Evolutionary conservation across 352 stramenopile species (phyloP), one percentile per base, ranked within the genome.

Genomic region (Phytophthora uliginosa): DNA sequence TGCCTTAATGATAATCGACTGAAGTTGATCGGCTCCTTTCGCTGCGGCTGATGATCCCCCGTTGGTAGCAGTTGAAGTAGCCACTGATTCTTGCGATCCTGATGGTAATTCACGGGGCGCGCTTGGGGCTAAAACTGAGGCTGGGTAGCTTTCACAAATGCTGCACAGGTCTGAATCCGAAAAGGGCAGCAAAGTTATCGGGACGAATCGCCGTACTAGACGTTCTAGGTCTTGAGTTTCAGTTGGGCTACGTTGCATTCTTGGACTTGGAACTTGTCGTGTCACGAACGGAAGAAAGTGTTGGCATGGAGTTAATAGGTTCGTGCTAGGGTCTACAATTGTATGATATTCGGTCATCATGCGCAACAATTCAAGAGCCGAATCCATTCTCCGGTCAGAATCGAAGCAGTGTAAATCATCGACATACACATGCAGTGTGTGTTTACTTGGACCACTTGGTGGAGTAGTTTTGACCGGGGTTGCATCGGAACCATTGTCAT

Each of bases 321-420:
- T 84, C 1, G 63, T 66, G 7, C 34, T 71, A 6, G 76, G 76
- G 52, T 92, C 79, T 1, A 91, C 69, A 3, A 85, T 57, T 6
- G 81, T 69, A 0, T 76, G 65, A 22, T 84, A 71, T n/a, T 90
- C 78, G 0, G 79, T 26, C 4, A 93, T 36, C 63, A 81, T 77
- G 9, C 86, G 84, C 1, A 91, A 33, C 6, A 92, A 28, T 68
- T 93, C 86, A 7, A 83, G 12, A 4, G 79, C 67, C 1, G 74
- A 83, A 50, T 90, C 66, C 51, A 76, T 82, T 3, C 20, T 55
- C 6, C 28, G 22, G 4, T 61, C 15, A 9, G 34, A 17, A 20
- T 84, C 54, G 26, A 86, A 47, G 33, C 74, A 85, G 9, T 93
- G 82, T 1, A 93, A 63, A 47, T 93, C 86, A n/a, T 93, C 86